Percentiles rank a stretch among this genome's conserved stretches.
These are phyloP conservation scores for Carex scoparia DNA, from an alignment of 176 grass and related monocot genomes.

Conservation along the genomic window DNA sequence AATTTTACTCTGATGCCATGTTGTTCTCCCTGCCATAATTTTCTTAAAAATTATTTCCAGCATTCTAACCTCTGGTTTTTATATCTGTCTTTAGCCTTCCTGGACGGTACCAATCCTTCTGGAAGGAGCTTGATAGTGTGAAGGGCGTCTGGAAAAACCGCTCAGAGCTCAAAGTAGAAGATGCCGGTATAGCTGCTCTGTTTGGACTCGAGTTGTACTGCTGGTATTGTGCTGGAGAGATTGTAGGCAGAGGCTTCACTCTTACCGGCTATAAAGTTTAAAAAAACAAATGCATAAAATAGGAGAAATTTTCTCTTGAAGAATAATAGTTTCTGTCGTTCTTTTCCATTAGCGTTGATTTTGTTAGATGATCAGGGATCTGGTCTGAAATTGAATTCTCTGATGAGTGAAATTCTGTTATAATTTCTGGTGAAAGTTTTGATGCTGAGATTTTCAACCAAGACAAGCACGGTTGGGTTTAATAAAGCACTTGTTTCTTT, in stretches of 20 bases:
- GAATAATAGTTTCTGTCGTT: slow-evolving; percentile 15
- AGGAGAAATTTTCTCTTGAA: slow-evolving; percentile 14
- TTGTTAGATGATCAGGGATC: slow-evolving; percentile 16
- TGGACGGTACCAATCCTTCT: slow-evolving; percentile 57
- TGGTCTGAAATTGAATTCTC: slow-evolving; percentile 11
- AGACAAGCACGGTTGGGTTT: slow-evolving; percentile 24
- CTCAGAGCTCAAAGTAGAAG: slow-evolving; percentile 56
- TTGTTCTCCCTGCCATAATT: background rate
- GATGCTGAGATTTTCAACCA: slow-evolving; percentile 26
- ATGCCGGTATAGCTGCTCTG: slow-evolving; percentile 59
- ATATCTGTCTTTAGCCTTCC: slow-evolving; percentile 47
- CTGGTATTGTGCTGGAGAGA: slow-evolving; percentile 67
- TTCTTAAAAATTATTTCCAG: background rate
- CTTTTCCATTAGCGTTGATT: slow-evolving; percentile 20
- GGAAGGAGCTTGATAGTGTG: slow-evolving; percentile 63
- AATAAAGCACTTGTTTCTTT: slow-evolving; percentile 12
- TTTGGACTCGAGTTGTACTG: slow-evolving; percentile 86
- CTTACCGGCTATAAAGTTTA: slow-evolving; percentile 79
- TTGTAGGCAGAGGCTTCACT: slow-evolving; percentile 74
- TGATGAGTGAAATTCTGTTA: slow-evolving; percentile 22
- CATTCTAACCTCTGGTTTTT: background rate
- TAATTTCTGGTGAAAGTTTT: slow-evolving; percentile 21
- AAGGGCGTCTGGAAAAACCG: slow-evolving; percentile 61
- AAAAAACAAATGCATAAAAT: slow-evolving; percentile 12
- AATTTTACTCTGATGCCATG: background rate